Conservation (phyloP, 2,329 filamentous ascomycete genomes). For the Ophiocordyceps camponoti-saundersi region DNA sequence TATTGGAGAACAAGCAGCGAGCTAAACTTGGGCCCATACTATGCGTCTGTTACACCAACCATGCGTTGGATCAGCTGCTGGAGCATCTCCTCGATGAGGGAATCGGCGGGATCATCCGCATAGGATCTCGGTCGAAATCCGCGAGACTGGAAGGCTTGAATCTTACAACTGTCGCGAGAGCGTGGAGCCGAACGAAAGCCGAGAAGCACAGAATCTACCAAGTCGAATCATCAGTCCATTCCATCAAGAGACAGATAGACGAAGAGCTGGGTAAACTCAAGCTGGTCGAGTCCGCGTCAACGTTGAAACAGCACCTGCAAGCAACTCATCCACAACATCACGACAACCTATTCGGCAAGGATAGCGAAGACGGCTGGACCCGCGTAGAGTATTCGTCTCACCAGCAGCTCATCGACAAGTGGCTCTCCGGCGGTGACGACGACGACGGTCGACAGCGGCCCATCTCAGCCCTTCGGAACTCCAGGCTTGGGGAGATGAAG, state of each 20-base stretch:
- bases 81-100: constrained; percentile 36
- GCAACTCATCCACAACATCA: background rate
- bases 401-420: background rate
- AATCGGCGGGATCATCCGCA: constrained; percentile 36
- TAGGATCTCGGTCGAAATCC: constrained; percentile 42
- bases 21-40: constrained; percentile 30
- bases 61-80: constrained; percentile 38
- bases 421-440: background rate
- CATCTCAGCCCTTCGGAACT: background rate
- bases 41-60: constrained; percentile 33
- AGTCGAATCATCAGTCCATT: background rate
- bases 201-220: constrained; percentile 16
- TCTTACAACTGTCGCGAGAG: constrained; percentile 20
- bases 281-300: background rate
- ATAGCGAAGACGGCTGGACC: background rate
- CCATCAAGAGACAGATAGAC: background rate
- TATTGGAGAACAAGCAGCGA: constrained; percentile 24
- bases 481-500: constrained; percentile 1
- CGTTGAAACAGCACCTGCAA: background rate
- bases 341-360: background rate
- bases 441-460: background rate
- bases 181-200: constrained; percentile 17
- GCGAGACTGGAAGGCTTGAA: constrained; percentile 31
- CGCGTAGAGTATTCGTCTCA: background rate
- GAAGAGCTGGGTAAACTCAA: background rate